Evolutionary conservation across 345 rosid genomes (phyloP).

Genomic region (Euphorbia lathyris): DNA sequence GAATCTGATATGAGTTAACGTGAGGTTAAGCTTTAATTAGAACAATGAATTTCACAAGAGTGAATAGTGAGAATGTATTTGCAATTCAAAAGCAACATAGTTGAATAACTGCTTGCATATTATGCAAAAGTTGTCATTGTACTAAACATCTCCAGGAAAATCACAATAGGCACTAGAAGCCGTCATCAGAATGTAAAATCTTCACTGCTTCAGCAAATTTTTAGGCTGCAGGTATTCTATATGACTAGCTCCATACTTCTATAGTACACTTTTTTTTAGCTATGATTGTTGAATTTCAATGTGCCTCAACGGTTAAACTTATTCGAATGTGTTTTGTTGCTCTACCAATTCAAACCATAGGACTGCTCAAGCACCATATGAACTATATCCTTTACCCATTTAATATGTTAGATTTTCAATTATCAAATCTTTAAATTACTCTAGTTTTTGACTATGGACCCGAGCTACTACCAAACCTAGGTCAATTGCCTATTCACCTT

Average conservation of each 20-base stretch:
- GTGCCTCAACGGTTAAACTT: background rate
- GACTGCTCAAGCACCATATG: background rate
- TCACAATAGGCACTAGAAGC: background rate
- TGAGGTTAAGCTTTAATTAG: background rate
- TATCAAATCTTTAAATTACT: background rate
- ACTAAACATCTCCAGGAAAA: background rate
- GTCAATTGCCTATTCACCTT: background rate
- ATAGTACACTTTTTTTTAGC: background rate
- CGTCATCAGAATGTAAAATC: background rate
- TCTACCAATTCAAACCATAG: background rate
- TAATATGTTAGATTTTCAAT: background rate
- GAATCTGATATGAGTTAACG: background rate
- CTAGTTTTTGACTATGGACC: background rate
- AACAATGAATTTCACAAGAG: background rate
- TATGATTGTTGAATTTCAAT: background rate
- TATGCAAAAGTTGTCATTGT: background rate
- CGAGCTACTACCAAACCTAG: background rate
- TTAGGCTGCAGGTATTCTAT: background rate
- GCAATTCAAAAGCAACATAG: background rate
- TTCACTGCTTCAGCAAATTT: background rate
- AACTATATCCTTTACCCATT: background rate
- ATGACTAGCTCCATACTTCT: background rate
- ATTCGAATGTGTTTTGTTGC: background rate
- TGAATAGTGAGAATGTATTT: background rate
- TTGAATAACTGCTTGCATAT: background rate